phyloP scores from a whole-genome alignment of 352 stramenopile genomes.

The Phytophthora lateralis region DNA sequence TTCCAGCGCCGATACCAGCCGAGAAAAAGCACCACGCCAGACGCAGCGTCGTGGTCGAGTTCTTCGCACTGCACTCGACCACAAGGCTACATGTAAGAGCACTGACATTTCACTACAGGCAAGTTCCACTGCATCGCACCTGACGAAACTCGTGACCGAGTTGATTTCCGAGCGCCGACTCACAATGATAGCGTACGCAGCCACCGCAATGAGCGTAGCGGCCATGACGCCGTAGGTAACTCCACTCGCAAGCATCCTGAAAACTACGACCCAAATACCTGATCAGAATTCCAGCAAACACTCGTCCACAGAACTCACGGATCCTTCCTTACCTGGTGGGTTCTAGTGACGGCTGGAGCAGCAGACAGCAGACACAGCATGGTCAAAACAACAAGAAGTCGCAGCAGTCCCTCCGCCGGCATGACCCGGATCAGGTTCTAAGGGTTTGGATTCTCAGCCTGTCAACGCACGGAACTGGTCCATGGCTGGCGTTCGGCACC shows the following conservation, averaged over 20 bases:
- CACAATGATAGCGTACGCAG: constrained; percentile 67
- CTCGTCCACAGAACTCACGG: background rate
- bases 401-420: constrained; percentile 67
- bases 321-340: constrained; percentile 11
- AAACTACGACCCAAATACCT: background rate
- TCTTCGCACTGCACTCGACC: constrained; percentile 47
- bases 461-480: constrained; percentile 51
- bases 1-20: constrained; percentile 69
- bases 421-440: constrained; percentile 71
- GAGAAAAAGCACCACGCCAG: constrained; percentile 76
- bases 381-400: constrained; percentile 35
- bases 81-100: constrained; percentile 1
- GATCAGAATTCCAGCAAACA: background rate
- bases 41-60: constrained; percentile 52
- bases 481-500: constrained; percentile 55
- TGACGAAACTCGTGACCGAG: constrained; percentile 67
- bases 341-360: constrained; percentile 4
- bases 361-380: constrained; percentile 29
- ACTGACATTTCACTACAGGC: background rate
- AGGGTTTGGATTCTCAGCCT: constrained; percentile 66
- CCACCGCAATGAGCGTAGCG: constrained; percentile 62
- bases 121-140: constrained; percentile 26
- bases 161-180: constrained; percentile 63
- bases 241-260: constrained; percentile 51
- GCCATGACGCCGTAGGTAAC: constrained; percentile 68